Percentiles rank a stretch among this genome's conserved stretches.
Evolutionary conservation across 2,329 filamentous ascomycete genomes (phyloP).

Genomic region (Cladophialophora chaetospira): DNA sequence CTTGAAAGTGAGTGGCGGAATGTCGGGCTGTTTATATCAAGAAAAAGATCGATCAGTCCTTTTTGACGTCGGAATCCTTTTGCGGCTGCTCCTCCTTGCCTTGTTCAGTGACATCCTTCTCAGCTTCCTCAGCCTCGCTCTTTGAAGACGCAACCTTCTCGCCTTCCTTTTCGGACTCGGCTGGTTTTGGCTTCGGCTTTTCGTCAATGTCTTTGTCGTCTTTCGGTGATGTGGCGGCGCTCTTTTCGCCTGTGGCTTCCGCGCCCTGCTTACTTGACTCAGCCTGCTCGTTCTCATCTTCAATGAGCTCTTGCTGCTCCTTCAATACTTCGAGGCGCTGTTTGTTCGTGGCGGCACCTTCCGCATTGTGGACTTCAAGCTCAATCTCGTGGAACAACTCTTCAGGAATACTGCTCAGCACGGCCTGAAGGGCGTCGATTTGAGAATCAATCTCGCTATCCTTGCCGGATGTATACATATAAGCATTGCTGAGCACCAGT

Average conservation of each 20-base stretch:
- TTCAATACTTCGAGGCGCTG: slow-evolving; percentile 96
- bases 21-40: not conserved
- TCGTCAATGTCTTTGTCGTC: slow-evolving; percentile 93
- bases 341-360: slow-evolving; percentile 97
- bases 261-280: slow-evolving; percentile 65
- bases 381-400: slow-evolving; percentile 99
- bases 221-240: slow-evolving; percentile 50
- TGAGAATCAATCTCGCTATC: slow-evolving; percentile 82
- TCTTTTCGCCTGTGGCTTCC: slow-evolving; percentile 49
- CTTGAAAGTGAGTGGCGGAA: not conserved
- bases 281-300: slow-evolving; percentile 93
- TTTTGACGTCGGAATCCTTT: slow-evolving; percentile 31
- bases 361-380: slow-evolving; percentile 93
- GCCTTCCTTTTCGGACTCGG: slow-evolving; percentile 41
- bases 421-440: slow-evolving; percentile 88
- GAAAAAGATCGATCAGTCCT: slow-evolving; percentile 13
- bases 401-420: slow-evolving; percentile 92
- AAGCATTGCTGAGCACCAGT: slow-evolving; percentile 93
- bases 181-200: slow-evolving; percentile 66
- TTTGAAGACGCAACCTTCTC: slow-evolving; percentile 54
- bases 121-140: slow-evolving; percentile 52
- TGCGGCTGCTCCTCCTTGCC: slow-evolving; percentile 39
- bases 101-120: slow-evolving; percentile 45
- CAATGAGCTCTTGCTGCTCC: slow-evolving; percentile 97
- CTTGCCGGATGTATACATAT: slow-evolving; percentile 90